Conservation (phyloP, 2,329 filamentous ascomycete species). For the Tympanopsis confertula region DNA sequence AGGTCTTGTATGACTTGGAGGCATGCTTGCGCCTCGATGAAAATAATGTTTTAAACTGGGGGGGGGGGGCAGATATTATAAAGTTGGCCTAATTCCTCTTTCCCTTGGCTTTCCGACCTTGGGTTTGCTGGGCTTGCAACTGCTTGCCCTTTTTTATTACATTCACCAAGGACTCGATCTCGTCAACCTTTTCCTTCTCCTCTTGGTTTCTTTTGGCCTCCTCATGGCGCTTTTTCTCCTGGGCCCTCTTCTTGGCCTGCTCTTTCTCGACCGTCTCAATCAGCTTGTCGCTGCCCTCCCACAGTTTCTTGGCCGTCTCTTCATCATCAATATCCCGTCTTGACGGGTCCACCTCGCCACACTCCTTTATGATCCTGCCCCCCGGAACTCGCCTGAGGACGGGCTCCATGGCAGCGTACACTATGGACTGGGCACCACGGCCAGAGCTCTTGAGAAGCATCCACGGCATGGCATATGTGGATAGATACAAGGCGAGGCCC, state of each 20-base stretch:
- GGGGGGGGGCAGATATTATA: no score
- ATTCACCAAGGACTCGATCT: not conserved
- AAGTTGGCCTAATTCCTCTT: not conserved
- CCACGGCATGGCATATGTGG: slow-evolving; percentile 58
- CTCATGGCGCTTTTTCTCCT: slow-evolving; percentile 21
- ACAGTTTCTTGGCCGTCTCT: slow-evolving; percentile 69
- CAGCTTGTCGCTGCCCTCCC: slow-evolving; percentile 78
- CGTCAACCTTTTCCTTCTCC: not conserved
- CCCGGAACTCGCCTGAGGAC: slow-evolving; percentile 52
- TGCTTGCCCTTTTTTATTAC: not conserved
- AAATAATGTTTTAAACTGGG: no score
- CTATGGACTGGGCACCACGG: slow-evolving; percentile 75
- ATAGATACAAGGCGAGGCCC: slow-evolving; percentile 71
- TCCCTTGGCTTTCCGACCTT: not conserved
- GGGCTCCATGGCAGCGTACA: slow-evolving; percentile 76
- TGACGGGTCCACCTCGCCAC: slow-evolving; percentile 61
- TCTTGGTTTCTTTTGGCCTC: slow-evolving; percentile 18
- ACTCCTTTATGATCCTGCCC: slow-evolving; percentile 77
- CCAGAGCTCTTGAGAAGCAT: slow-evolving; percentile 74
- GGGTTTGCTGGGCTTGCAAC: no score
- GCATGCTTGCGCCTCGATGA: no score
- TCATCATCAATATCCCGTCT: slow-evolving; percentile 70
- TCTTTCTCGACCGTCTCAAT: slow-evolving; percentile 74
- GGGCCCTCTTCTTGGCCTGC: slow-evolving; percentile 46
- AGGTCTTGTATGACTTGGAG: no score